Conservation (phyloP, 1,284 basidiomycete genomes). For the Sparassis latifolia region DNA sequence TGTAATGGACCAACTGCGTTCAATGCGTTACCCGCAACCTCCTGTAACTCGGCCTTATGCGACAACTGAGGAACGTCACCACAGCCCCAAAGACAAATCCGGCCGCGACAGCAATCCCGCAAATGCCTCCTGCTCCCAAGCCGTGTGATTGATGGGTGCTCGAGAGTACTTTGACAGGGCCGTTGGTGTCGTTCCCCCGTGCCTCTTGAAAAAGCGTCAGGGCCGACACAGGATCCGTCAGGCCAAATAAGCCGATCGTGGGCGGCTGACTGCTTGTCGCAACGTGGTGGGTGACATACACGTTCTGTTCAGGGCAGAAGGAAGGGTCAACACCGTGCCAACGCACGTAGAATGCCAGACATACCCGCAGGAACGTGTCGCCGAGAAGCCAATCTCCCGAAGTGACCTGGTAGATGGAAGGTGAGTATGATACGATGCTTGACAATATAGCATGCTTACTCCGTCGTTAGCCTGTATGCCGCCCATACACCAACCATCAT, state of each 20-base stretch:
- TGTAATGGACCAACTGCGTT: too few species aligned
- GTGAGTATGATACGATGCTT: constrained; percentile 9
- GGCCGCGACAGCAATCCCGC: constrained; percentile 21
- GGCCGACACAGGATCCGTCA: constrained; percentile 36
- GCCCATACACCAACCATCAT: constrained; percentile 48
- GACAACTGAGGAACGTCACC: constrained; percentile 15
- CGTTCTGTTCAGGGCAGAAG: constrained; percentile 33
- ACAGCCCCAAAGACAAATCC: constrained; percentile 28
- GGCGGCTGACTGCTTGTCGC: constrained; percentile 36
- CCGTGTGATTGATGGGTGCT: constrained; percentile 8
- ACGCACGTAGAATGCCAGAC: constrained; percentile 11
- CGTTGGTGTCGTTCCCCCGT: constrained; percentile 39
- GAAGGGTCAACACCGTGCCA: constrained; percentile 5
- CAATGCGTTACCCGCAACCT: not conserved
- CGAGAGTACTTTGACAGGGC: constrained; percentile 19
- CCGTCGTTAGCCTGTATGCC: constrained; percentile 51
- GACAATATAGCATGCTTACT: constrained; percentile 19
- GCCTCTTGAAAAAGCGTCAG: constrained; percentile 33
- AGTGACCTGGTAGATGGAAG: constrained; percentile 32
- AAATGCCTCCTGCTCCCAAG: constrained; percentile 19
- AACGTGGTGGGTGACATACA: constrained; percentile 44
- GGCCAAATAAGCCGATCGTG: constrained; percentile 39
- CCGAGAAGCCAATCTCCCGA: constrained; percentile 61
- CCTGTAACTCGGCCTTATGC: not conserved
- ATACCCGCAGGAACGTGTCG: constrained; percentile 48